Base-by-base conservation (phyloP, 2,329 filamentous ascomycete species). In the Colletotrichum sp. region DNA sequence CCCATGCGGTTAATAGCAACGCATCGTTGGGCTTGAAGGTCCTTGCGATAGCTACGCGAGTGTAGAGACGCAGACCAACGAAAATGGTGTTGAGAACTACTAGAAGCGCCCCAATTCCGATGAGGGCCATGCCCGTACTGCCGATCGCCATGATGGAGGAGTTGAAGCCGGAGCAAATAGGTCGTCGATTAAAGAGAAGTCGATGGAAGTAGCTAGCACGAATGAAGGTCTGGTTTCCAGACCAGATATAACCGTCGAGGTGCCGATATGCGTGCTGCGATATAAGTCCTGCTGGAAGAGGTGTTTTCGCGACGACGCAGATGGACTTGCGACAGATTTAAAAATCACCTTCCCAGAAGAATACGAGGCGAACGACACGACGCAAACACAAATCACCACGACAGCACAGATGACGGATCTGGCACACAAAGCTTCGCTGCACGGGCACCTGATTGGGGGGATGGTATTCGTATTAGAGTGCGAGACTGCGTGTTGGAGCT, bases 21-120 rank as follows among this genome's bases (percentile, higher is more conserved):
- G 10, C 61, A 36, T 74, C 72, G 25, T 66, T 74, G 34, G 25
- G 4, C 16, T 55, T 48, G 4, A 74, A 18, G 13, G 48, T 6
- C 28, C 30, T 71, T 8, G 36, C 22, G 61, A 74, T 12, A 28
- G 66, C 28, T 16, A 61, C 30, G 30, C 72, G 72, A 6, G 72
- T 74, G 16, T 71, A 74, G n/a, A 74, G 7, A 1, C 72, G 72
- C 22, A 71, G 68, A 25, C 68, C 68, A 25, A 74, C 72, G 34
- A 71, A 61, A 18, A 74, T 15, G 8, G 72, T 74, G 61, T 71
- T 74, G 25, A 71, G 22, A 15, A 71, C 15, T 61, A 71, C 15
- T 7, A 71, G 28, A 15, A 74, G 39, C 15, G 60, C 72, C 10
- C 72, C 72, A 15, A 74, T 69, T 6, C 22, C 61, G 18, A 74